Conservation (phyloP, 176 grass and related monocot genomes). For the Carex kokanica region DNA sequence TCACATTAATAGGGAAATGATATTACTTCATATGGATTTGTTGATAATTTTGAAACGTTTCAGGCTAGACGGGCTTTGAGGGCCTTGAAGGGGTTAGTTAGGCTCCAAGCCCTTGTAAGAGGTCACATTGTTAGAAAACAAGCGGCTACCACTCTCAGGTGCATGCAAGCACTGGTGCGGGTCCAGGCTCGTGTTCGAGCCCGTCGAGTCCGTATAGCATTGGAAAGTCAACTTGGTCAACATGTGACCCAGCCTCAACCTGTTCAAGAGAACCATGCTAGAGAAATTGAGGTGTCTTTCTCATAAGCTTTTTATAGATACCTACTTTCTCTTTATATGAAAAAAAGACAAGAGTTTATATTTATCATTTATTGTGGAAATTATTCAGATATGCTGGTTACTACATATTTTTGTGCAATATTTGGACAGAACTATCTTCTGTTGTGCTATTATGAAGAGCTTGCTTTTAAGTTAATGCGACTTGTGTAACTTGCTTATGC, state of each 20-base stretch:
- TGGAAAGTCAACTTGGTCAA: conserved; percentile 75
- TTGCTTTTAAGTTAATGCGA: not conserved
- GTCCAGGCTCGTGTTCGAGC: conserved; percentile 91
- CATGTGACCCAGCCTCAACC: conserved; percentile 41
- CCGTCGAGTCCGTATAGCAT: conserved; percentile 69
- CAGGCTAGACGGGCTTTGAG: conserved; percentile 87
- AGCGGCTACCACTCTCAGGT: conserved; percentile 79
- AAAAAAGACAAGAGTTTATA: not conserved
- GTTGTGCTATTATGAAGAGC: not conserved
- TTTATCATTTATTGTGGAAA: not conserved
- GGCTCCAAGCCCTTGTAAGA: conserved; percentile 93
- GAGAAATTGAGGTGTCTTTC: conserved; percentile 73
- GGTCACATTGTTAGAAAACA: conserved; percentile 98
- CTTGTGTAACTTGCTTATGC: not conserved
- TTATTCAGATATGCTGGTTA: not conserved
- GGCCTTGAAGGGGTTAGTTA: conserved; percentile 86
- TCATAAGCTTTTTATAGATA: conserved; percentile 2
- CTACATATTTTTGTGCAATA: conserved; percentile 8
- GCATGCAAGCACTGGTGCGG: conserved; percentile 94
- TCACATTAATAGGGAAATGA: not conserved
- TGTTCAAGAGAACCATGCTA: conserved; percentile 57
- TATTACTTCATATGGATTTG: not conserved
- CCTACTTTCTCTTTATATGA: not conserved
- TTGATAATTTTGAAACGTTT: conserved; percentile 31
- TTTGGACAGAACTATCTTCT: not conserved